Evolutionary conservation across 352 stramenopile species (phyloP).

Genomic region (Thraustotheca clavata): DNA sequence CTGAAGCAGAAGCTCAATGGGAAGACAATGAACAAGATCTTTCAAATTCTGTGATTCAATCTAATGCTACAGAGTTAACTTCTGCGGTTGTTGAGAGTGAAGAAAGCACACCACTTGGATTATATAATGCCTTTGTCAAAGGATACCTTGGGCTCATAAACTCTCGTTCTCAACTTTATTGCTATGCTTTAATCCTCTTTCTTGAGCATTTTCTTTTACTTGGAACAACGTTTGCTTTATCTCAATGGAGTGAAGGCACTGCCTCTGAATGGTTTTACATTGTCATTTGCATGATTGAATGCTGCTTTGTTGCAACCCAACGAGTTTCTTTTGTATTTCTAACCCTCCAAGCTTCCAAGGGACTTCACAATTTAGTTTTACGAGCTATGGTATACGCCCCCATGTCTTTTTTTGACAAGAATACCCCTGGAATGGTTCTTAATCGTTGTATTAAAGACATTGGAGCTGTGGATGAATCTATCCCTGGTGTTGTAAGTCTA

Average conservation of each 20-base stretch:
- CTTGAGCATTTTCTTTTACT: background rate
- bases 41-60: no score
- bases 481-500: background rate
- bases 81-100: no score
- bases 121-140: no score
- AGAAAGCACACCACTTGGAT: no score
- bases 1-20: no score
- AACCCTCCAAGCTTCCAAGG: background rate
- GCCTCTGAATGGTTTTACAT: background rate
- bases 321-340: conserved; percentile 7
- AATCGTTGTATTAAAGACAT: conserved; percentile 18
- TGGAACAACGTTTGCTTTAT: background rate
- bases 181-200: no score
- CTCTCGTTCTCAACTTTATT: no score
- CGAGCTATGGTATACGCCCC: background rate
- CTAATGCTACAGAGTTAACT: no score
- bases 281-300: background rate
- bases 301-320: background rate
- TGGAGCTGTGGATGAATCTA: background rate
- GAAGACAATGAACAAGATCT: no score
- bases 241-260: background rate
- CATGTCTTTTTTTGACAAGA: conserved; percentile 11
- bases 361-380: background rate
- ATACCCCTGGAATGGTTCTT: background rate
- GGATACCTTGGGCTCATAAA: no score